Evolutionary conservation across 2,329 filamentous ascomycete genomes (phyloP), one percentile per base, ranked within the genome.

Genomic region (Alternaria triticimaculans): DNA sequence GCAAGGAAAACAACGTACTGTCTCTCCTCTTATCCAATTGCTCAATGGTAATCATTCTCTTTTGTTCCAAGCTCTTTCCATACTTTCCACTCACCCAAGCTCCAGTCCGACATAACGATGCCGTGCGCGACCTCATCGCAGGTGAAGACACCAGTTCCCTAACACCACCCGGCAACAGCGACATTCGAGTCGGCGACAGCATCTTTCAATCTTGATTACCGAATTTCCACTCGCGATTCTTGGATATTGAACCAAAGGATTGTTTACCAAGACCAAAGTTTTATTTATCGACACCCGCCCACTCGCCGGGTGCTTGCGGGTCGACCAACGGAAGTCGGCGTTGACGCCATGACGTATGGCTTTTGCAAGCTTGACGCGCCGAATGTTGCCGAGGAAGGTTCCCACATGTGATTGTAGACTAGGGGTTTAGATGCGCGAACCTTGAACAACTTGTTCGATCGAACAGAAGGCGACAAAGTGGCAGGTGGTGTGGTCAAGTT

Each of bases 1-100:
- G 30, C 23, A 49, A 51, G 7, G 28, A 26, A 14, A 23, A 41
- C 10, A 11, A 72, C 76, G 68, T 65, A 78, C 78, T 58, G n/a
- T 77, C 69, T 64, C 66, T 67, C 12, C 66, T 66, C 30, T 67
- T 33, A 46, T 80, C 74, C 55, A 79, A 63, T 61, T 80, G 75
- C 53, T 71, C 66, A 63, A 78, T 76, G 23, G 77, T 76, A 25
- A 80, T 68, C 21, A 50, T 30, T 49, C 76, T 63, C 28, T 64
- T 68, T 56, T 77, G 75, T 58, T 72, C 72, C 26, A 60, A 53
- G 43, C 48, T 57, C 26, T 53, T 62, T 23, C 54, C 49, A 23
- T 45, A 11, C 3, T 18, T 53, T 12, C 0, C 14, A 41, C n/a
- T 45, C 14, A 49, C 33, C 49, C 60, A 49, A 49, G 41, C 48